Base-by-base conservation (phyloP, 768 basidiomycete species). In the Pulveroboletus sp. region DNA sequence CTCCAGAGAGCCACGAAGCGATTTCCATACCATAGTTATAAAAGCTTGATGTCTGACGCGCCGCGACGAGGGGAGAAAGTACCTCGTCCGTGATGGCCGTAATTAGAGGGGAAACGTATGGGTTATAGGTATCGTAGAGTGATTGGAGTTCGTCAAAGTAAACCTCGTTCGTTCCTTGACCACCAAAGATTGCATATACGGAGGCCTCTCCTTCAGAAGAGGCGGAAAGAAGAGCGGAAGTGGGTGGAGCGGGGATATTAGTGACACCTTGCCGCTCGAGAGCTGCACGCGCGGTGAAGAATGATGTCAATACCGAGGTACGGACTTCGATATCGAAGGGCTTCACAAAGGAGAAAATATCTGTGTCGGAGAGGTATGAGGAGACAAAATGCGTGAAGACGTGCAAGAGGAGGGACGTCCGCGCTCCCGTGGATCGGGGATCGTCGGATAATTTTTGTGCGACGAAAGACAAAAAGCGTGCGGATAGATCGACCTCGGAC, bases 161-260 rank as follows among this genome's bases (percentile, higher is more conserved):
- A 51, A 95, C 89, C 64, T 98, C 97, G 69, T 98, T 98, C 50
- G 88, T 91, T 49, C 97, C 97, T 70, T 99, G 97, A 13, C 97
- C 97, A 43, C 95, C 95, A 64, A 99, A 99, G 34, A 99, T 75
- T 43, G 92, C 95, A 70, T 88, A 97, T 59, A 97, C 72, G 40
- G 79, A 87, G 45, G 81, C 85, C 37, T 84, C 78, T 39, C 80
- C 79, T n/a, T 75, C 65, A 39, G 70, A 61, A 29, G 81, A 81
- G 33, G 85, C 84, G 11, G 73, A 67, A 49, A 94, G 69, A 20
- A 94, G 81, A 11, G 88, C 85, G 23, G 89, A 84, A 40, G 78
- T 51, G 11, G 85, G 79, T 27, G 79, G 71, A 25, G 71, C 68
- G 31, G 88, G 85, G 48, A 90, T 78, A 52, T 71, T 74, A 23